A percentile compares a stretch with the other conserved stretches of the same genome.
These are phyloP conservation scores for Durio zibethinus DNA, from an alignment of 345 rosid genomes.

Conservation along the genomic window DNA sequence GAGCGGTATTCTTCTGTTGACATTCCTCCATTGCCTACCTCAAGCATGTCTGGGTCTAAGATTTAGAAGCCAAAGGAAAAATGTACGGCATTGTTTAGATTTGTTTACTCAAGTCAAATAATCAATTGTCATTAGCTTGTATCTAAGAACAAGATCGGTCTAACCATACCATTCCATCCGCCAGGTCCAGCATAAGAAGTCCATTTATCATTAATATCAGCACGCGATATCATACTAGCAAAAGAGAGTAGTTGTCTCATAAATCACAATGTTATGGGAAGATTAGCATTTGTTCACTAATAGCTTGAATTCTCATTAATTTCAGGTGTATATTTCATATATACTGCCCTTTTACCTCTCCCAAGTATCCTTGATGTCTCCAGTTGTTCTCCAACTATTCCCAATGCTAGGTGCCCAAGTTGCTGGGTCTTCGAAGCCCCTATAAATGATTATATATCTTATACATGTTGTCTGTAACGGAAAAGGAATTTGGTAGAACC, in stretches of 20 bases:
- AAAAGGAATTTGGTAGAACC: background rate
- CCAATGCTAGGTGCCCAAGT: constrained; percentile 43
- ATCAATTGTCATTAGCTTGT: background rate
- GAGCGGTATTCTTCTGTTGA: constrained; percentile 25
- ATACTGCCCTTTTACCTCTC: constrained; percentile 23
- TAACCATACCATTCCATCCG: constrained; percentile 53
- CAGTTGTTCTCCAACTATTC: constrained; percentile 63
- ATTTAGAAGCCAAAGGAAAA: background rate
- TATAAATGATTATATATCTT: background rate
- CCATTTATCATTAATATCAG: constrained; percentile 33
- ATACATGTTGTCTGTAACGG: background rate
- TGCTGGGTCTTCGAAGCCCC: constrained; percentile 47
- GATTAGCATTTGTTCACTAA: background rate
- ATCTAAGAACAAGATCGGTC: background rate
- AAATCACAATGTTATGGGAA: background rate
- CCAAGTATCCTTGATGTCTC: constrained; percentile 46
- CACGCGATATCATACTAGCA: background rate
- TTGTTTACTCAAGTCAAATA: background rate
- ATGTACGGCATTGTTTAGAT: background rate
- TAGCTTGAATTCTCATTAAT: background rate
- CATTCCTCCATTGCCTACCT: constrained; percentile 42
- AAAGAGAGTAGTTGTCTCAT: background rate
- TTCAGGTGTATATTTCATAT: background rate
- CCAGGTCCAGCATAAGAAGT: constrained; percentile 56
- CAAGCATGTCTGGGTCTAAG: constrained; percentile 42